phyloP scores from a whole-genome alignment of 495 filamentous ascomycete species.

The Penicillium steckii region DNA sequence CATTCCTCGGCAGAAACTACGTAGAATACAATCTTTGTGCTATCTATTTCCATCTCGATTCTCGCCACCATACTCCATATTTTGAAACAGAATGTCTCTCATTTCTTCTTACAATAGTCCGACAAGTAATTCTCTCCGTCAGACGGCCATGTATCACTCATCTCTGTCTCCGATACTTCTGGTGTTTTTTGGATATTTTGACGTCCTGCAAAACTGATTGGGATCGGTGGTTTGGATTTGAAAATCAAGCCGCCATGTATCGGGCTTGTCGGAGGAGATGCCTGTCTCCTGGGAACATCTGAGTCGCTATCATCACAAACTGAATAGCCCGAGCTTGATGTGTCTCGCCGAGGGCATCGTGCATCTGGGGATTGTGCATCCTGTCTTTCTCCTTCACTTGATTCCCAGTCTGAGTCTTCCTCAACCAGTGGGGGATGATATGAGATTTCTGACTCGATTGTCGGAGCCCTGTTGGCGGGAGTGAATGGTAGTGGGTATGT shows the following conservation, averaged over 20 bases:
- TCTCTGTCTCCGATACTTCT: not conserved
- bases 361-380: not conserved
- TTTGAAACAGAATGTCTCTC: too few species aligned
- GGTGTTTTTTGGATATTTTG: not conserved
- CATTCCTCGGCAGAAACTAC: too few species aligned
- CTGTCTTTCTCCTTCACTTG: not conserved
- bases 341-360: slow-evolving; percentile 2
- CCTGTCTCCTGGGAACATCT: not conserved
- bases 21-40: too few species aligned
- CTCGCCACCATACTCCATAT: too few species aligned
- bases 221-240: not conserved
- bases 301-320: not conserved
- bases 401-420: not conserved
- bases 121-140: not conserved
- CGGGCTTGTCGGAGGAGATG: not conserved
- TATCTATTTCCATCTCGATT: too few species aligned
- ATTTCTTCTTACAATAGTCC: not conserved
- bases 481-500: not conserved
- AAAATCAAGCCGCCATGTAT: not conserved
- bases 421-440: not conserved
- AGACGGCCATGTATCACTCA: not conserved
- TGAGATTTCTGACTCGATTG: not conserved
- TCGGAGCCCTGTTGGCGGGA: not conserved
- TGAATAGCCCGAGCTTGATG: not conserved
- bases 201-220: not conserved